These are phyloP conservation scores for Blastobotrys indianensis DNA, from an alignment of 1,139 yeast species.

Conservation along the genomic window DNA sequence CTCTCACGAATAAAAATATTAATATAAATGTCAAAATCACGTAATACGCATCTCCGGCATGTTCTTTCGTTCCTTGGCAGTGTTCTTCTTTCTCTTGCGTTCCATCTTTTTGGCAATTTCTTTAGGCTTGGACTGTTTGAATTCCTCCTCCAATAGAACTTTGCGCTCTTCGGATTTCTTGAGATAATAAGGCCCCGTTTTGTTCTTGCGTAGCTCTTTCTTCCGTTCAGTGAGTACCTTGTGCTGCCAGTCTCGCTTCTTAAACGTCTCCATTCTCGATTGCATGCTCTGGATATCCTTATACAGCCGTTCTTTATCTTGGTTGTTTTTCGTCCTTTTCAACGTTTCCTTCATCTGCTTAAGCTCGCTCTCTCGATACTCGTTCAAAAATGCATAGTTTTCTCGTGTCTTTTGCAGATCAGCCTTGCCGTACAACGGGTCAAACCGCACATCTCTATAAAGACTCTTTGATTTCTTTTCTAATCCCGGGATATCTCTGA, in stretches of 20 bases:
- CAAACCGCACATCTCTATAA: conserved; percentile 81
- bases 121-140: conserved; percentile 71
- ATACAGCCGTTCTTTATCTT: conserved; percentile 49
- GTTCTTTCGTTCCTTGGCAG: conserved; percentile 84
- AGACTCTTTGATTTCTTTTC: conserved; percentile 38
- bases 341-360: conserved; percentile 51
- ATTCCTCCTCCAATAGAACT: conserved; percentile 81
- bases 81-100: conserved; percentile 85
- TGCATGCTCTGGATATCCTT: conserved; percentile 45
- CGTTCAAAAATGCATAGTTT: conserved; percentile 80
- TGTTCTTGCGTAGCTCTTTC: conserved; percentile 41
- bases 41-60: conserved; percentile 39
- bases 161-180: conserved; percentile 77
- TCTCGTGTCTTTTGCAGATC: conserved; percentile 58
- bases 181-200: conserved; percentile 55
- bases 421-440: conserved; percentile 81
- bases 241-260: conserved; percentile 68
- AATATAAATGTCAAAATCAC: conserved; percentile 1
- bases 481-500: conserved; percentile 73
- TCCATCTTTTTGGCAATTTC: conserved; percentile 88
- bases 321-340: conserved; percentile 49
- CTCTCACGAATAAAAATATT: neutral
- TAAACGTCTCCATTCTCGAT: conserved; percentile 71
- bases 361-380: conserved; percentile 71
- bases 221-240: conserved; percentile 50